Evolutionary conservation across 371 early-diverging fungal genomes (phyloP).

Genomic region (Zychaea mexicana): DNA sequence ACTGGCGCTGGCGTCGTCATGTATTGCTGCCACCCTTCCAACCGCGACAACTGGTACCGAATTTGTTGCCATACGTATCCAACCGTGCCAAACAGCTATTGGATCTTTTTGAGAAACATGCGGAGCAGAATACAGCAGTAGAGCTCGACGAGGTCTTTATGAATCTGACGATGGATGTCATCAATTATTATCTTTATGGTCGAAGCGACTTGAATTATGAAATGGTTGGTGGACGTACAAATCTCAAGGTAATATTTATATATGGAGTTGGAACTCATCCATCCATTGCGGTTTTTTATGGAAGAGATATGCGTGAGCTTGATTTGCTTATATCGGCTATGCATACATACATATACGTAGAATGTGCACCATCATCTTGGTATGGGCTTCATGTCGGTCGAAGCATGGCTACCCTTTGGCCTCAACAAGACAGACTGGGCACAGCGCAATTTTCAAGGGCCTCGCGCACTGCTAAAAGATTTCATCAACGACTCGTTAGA

Average conservation of each 20-base stretch:
- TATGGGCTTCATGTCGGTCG: slow-evolving; percentile 45
- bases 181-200: slow-evolving; percentile 53
- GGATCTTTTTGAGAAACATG: slow-evolving; percentile 23
- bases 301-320: too few species aligned
- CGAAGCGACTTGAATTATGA: slow-evolving; percentile 39
- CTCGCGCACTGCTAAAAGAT: slow-evolving; percentile 37
- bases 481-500: slow-evolving; percentile 42
- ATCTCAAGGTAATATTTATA: slow-evolving; percentile 47
- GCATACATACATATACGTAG: slow-evolving; percentile 16
- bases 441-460: slow-evolving; percentile 28
- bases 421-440: slow-evolving; percentile 49
- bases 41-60: slow-evolving; percentile 45
- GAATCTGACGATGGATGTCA: slow-evolving; percentile 52
- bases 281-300: too few species aligned
- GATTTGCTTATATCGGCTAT: too few species aligned
- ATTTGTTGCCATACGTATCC: slow-evolving; percentile 41
- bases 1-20: slow-evolving; percentile 56
- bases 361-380: slow-evolving; percentile 39
- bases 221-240: slow-evolving; percentile 38
- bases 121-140: slow-evolving; percentile 19
- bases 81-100: slow-evolving; percentile 21
- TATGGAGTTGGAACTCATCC: too few species aligned
- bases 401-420: slow-evolving; percentile 49
- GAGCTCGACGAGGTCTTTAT: slow-evolving; percentile 43
- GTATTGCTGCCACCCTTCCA: slow-evolving; percentile 49